These are phyloP conservation scores for Lepidium africanum DNA, from an alignment of 345 rosid genomes.

Conservation along the genomic window DNA sequence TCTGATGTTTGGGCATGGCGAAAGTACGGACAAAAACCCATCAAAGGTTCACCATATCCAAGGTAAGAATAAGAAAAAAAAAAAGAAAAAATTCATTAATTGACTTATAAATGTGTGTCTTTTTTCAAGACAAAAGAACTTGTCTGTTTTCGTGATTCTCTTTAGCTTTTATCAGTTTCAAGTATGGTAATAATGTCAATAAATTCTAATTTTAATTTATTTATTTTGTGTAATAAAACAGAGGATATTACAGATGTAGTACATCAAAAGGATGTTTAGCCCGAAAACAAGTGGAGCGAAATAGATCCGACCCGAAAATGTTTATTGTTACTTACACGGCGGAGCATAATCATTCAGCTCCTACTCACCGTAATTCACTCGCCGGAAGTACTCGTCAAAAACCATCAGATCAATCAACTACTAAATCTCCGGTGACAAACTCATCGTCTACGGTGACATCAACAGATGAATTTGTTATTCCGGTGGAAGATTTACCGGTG, in stretches of 20 bases:
- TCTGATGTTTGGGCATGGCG: conserved; percentile 99
- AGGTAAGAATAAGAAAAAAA: conserved; percentile 32
- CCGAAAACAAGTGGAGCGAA: conserved; percentile 94
- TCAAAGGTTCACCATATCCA: conserved; percentile 97
- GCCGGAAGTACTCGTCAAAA: conserved; percentile 92
- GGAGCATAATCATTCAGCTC: conserved; percentile 93
- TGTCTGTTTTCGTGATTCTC: conserved; percentile 15
- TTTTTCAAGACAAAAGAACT: conserved; percentile 13
- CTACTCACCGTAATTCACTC: conserved; percentile 88
- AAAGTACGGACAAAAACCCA: conserved; percentile 98
- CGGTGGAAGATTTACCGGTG: conserved; percentile 35
- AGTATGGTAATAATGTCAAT: neutral
- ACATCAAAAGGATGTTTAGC: conserved; percentile 95
- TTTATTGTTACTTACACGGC: conserved; percentile 91
- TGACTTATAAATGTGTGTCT: conserved; percentile 14
- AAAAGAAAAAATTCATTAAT: conserved; percentile 3
- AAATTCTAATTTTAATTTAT: neutral
- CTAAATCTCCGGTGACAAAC: conserved; percentile 31
- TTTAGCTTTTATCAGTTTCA: neutral
- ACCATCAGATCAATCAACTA: conserved; percentile 28
- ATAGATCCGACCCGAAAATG: conserved; percentile 90
- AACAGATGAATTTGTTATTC: conserved; percentile 29
- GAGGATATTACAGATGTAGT: conserved; percentile 94
- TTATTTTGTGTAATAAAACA: conserved; percentile 27
- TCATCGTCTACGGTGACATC: conserved; percentile 56